Evolutionary conservation across 31 red algal genomes (phyloP).

Genomic region (Odonthalia washingtoniensis): DNA sequence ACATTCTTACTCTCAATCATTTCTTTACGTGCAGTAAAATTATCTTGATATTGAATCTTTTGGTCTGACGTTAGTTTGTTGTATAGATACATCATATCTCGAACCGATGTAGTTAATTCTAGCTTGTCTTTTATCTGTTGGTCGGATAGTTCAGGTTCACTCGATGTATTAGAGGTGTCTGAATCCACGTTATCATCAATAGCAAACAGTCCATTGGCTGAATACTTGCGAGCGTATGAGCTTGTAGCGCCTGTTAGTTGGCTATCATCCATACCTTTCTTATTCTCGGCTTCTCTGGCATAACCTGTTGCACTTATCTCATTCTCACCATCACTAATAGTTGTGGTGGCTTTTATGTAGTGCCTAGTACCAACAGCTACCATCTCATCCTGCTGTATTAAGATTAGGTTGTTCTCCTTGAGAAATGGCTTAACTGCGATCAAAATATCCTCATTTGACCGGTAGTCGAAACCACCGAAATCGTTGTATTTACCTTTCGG

Average conservation of each 20-base stretch:
- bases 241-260: slow-evolving; percentile 1
- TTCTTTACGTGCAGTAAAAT: no score
- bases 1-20: no score
- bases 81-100: no score
- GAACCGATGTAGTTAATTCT: no score
- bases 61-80: no score
- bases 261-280: slow-evolving; percentile 9
- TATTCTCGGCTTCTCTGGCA: slow-evolving; percentile 21
- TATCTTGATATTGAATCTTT: no score
- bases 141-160: no score
- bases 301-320: slow-evolving; percentile 8
- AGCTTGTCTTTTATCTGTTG: no score
- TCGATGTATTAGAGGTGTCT: neutral
- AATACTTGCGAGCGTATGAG: slow-evolving; percentile 19
- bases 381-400: slow-evolving; percentile 12
- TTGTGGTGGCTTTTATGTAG: slow-evolving; percentile 9
- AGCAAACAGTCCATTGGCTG: neutral
- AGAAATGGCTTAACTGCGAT: slow-evolving; percentile 8
- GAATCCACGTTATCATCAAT: slow-evolving; percentile 12
- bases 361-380: neutral
- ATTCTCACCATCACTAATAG: slow-evolving; percentile 5
- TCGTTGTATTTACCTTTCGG: slow-evolving; percentile 23
- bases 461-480: slow-evolving; percentile 17
- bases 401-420: neutral
- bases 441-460: slow-evolving; percentile 9